These are phyloP conservation scores for Aspergillus alliaceus DNA, from an alignment of 2,329 filamentous ascomycete species.

Conservation along the genomic window DNA sequence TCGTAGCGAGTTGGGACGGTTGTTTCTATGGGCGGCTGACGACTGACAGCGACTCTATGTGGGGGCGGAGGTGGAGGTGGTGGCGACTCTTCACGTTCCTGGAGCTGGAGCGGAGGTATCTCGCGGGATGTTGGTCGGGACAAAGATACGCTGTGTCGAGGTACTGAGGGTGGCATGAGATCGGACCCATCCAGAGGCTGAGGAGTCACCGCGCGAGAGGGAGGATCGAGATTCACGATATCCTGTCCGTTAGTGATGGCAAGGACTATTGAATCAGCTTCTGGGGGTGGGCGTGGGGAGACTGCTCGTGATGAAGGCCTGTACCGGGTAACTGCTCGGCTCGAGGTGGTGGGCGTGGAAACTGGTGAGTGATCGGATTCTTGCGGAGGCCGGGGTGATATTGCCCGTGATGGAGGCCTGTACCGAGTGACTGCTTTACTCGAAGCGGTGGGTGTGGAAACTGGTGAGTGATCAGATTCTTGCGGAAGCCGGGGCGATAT, in stretches of 20 bases:
- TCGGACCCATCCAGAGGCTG: conserved; percentile 9
- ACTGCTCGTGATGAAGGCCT: conserved; percentile 23
- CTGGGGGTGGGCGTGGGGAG: conserved; percentile 16
- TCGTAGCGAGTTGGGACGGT: conserved; percentile 35
- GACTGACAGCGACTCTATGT: conserved; percentile 61
- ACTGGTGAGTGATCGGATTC: conserved; percentile 14
- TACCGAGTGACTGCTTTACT: background rate
- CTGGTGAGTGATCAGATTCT: conserved; percentile 14
- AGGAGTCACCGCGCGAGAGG: conserved; percentile 16
- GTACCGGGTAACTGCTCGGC: background rate
- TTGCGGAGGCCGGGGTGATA: conserved; percentile 25
- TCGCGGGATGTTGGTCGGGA: conserved; percentile 20
- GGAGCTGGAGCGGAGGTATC: conserved; percentile 34
- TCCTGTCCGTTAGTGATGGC: conserved; percentile 14
- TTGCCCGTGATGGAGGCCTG: conserved; percentile 25
- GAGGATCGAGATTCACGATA: conserved; percentile 2
- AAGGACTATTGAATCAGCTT: conserved; percentile 17
- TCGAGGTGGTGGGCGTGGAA: background rate
- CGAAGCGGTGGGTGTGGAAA: background rate
- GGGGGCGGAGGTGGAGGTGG: conserved; percentile 83
- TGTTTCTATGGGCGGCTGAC: conserved; percentile 23
- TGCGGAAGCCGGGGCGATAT: conserved; percentile 25
- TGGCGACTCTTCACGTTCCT: conserved; percentile 67
- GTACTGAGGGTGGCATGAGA: conserved; percentile 9
- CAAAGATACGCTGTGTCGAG: conserved; percentile 11